Evolutionary conservation across 1,139 yeast genomes (phyloP).

Genomic region (Taphrina wiesneri): DNA sequence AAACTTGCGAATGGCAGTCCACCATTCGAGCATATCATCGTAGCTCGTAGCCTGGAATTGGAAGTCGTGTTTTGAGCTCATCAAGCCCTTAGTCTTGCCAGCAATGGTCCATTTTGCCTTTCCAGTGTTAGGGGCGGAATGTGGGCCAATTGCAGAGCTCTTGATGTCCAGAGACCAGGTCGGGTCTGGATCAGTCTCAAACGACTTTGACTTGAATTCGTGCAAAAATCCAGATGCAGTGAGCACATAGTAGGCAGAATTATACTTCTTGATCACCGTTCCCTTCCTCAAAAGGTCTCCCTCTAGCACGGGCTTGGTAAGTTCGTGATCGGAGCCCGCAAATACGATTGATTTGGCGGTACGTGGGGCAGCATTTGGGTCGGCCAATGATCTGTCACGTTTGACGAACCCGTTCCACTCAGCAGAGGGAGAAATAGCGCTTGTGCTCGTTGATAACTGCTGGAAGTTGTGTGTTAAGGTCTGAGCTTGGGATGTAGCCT

Average conservation of each 20-base stretch:
- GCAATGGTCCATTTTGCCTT: slow-evolving; percentile 50
- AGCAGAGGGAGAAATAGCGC: slow-evolving; percentile 46
- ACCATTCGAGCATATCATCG: slow-evolving; percentile 53
- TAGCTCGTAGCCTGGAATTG: slow-evolving; percentile 51
- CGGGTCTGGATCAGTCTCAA: slow-evolving; percentile 50
- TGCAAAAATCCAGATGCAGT: slow-evolving; percentile 52
- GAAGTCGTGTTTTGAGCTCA: slow-evolving; percentile 48
- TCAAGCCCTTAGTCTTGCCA: slow-evolving; percentile 46
- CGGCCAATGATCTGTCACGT: slow-evolving; percentile 45
- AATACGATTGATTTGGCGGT: slow-evolving; percentile 47
- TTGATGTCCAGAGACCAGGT: slow-evolving; percentile 53
- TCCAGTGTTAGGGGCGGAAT: slow-evolving; percentile 45
- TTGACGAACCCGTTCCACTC: slow-evolving; percentile 53
- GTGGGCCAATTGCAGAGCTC: slow-evolving; percentile 50
- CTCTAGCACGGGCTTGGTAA: slow-evolving; percentile 52
- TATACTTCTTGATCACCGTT: slow-evolving; percentile 49
- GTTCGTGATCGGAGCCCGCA: slow-evolving; percentile 48
- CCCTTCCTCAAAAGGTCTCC: slow-evolving; percentile 51
- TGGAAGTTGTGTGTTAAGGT: slow-evolving; percentile 43
- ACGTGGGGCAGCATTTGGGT: slow-evolving; percentile 47
- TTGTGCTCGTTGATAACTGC: slow-evolving; percentile 45
- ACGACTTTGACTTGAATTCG: slow-evolving; percentile 52
- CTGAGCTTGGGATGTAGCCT: slow-evolving; percentile 43
- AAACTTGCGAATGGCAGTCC: slow-evolving; percentile 48
- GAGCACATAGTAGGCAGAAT: slow-evolving; percentile 52